phyloP scores from a whole-genome alignment of 208 protist genomes.

The Willaertia magna region DNA sequence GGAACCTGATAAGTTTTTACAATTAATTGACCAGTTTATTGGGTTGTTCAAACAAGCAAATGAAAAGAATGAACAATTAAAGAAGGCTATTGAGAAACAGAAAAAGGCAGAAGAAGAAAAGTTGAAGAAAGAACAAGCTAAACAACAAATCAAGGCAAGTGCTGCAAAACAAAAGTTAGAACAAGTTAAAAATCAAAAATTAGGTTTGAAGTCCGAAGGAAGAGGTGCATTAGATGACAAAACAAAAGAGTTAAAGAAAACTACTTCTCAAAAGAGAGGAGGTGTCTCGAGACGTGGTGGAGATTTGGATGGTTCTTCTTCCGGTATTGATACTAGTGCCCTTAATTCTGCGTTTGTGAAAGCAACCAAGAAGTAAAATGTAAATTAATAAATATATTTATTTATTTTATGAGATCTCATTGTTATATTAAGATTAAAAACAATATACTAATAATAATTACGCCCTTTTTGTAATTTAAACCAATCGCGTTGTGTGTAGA shows the following conservation, averaged over 20 bases:
- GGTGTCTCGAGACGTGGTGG: neutral
- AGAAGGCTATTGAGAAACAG: neutral
- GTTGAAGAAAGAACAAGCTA: neutral
- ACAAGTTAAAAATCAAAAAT: neutral
- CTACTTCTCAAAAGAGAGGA: neutral
- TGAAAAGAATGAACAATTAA: conserved; percentile 5
- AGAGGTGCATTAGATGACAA: neutral
- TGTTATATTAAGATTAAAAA: too few relatives aligned
- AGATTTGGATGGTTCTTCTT: neutral
- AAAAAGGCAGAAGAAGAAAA: neutral
- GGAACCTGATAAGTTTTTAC: conserved; percentile 9
- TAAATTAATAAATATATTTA: too few relatives aligned
- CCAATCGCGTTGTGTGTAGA: too few relatives aligned
- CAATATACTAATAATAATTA: too few relatives aligned
- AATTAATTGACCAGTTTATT: neutral
- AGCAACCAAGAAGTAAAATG: too few relatives aligned
- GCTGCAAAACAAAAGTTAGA: neutral
- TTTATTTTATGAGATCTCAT: too few relatives aligned
- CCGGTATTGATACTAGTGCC: neutral
- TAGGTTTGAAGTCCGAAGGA: neutral
- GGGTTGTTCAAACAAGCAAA: neutral
- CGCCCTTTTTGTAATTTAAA: too few relatives aligned
- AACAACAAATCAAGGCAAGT: neutral
- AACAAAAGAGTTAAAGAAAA: neutral
- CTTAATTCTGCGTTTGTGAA: neutral